phyloP scores from a whole-genome alignment of 208 protist species.

The Acanthamoeba culbertsoni region DNA sequence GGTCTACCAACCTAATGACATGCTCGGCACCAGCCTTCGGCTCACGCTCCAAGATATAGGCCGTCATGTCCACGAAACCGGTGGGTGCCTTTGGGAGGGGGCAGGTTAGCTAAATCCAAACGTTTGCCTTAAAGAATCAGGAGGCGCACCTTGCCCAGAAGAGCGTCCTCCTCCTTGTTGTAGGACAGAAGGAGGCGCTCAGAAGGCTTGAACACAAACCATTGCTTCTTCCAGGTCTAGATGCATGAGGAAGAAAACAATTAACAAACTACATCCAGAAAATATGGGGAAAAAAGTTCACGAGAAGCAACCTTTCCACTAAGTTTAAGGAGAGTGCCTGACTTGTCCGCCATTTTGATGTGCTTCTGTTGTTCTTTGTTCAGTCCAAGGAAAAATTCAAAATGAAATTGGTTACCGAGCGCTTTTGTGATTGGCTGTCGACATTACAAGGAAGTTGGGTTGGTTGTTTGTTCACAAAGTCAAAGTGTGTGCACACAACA shows the following conservation, averaged over 20 bases:
- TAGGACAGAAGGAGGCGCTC: slow-evolving; percentile 2
- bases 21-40: neutral
- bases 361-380: neutral
- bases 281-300: too few relatives aligned
- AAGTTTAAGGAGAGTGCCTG: neutral
- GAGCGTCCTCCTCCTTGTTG: slow-evolving; percentile 2
- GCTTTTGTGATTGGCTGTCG: neutral
- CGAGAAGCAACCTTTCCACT: neutral
- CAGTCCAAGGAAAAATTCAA: too few relatives aligned
- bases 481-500: too few relatives aligned
- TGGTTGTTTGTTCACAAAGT: too few relatives aligned
- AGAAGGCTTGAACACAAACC: slow-evolving; percentile 19
- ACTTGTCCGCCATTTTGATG: neutral
- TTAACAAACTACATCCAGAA: too few relatives aligned
- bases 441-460: too few relatives aligned
- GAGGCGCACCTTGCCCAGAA: neutral
- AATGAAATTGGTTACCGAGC: too few relatives aligned
- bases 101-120: too few relatives aligned
- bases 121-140: too few relatives aligned
- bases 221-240: slow-evolving; percentile 32
- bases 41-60: neutral
- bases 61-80: slow-evolving; percentile 3
- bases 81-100: neutral
- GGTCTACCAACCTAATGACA: neutral
- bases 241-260: too few relatives aligned